Evolutionary conservation across 2,329 filamentous ascomycete genomes (phyloP), one percentile per base, ranked within the genome.

Genomic region (Lasiodiplodia gonubiensis): DNA sequence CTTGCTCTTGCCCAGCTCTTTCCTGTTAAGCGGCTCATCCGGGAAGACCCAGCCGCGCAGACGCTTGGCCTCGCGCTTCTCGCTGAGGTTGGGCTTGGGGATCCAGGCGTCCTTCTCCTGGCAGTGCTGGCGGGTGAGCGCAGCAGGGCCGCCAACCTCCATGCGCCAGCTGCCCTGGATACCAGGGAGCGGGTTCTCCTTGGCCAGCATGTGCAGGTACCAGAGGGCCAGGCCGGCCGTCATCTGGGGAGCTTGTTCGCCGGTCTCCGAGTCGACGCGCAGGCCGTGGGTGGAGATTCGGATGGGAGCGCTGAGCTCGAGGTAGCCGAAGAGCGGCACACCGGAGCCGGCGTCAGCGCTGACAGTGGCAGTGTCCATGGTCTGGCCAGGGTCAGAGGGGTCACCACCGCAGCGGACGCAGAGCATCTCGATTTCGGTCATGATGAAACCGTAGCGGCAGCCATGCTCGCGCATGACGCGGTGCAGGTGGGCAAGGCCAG

Each of bases 371-470:
- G 71, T 71, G 30, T 53, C 57, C 25, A 51, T 49, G 54, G 48
- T 60, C 48, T 51, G 35, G 49, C 42, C 57, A n/a, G 57, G 48
- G n/a, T 59, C 57, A 4, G 54, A 57, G 37, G 55, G 57, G 49
- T 53, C 57, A 4, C 82, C 82, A 64, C 94, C 93, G 71, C 91
- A 92, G 74, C 94, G 92, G 0, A 97, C 93, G 72, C 95, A 89
- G 48, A 97, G 90, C 10, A 97, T 89, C 81, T 98, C 94, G 73
- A 97, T 97, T 81, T 97, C 94, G 1, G 93, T 97, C 75, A 97
- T 89, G 79, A 98, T 94, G 84, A 97, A 98, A 66, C 94, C 94
- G 79, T 97, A 98, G 68, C 94, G 90, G 77, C 92, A 96, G 71
- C 90, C 89, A 81, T 97, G 92, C 81, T 97, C 93, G 78, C 94